Percentiles rank a stretch among this genome's conserved stretches.
Conservation (phyloP, 345 rosid species). For the Isatis tinctoria region DNA sequence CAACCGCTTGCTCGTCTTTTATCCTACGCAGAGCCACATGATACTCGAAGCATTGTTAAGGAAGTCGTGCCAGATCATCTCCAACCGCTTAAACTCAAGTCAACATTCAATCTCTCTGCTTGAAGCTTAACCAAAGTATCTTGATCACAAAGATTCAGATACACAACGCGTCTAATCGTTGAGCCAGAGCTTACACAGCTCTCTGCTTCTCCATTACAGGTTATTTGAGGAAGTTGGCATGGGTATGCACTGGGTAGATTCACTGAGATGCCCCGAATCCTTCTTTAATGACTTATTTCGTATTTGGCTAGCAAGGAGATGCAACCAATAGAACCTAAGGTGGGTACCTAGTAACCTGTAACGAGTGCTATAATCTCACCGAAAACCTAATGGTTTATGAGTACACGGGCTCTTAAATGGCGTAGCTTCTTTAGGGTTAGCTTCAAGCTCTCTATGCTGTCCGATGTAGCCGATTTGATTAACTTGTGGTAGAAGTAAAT, state of each 20-base stretch:
- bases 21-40: conserved; percentile 21
- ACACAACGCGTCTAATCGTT: conserved; percentile 7
- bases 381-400: conserved; percentile 10
- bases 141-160: conserved; percentile 17
- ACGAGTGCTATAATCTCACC: conserved; percentile 11
- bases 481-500: conserved; percentile 17
- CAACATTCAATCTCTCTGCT: conserved; percentile 20
- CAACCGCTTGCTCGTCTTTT: conserved; percentile 22
- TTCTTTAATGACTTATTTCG: conserved; percentile 21
- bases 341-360: conserved; percentile 20
- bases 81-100: background rate
- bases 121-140: conserved; percentile 25
- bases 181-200: conserved; percentile 11
- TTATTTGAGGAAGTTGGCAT: conserved; percentile 21
- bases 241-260: conserved; percentile 15
- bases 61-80: conserved; percentile 13
- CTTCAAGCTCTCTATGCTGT: conserved; percentile 25
- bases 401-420: conserved; percentile 13
- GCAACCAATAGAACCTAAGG: conserved; percentile 23
- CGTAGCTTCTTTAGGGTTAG: conserved; percentile 12
- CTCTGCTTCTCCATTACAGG: conserved; percentile 24
- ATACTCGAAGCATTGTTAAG: conserved; percentile 24
- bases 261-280: conserved; percentile 23
- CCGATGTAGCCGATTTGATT: conserved; percentile 20
- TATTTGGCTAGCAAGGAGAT: conserved; percentile 31